A percentile compares a stretch with the other conserved stretches of the same genome.
Evolutionary conservation across 805 yeast species (phyloP).

Genomic region (Metschnikowia amazonensis): DNA sequence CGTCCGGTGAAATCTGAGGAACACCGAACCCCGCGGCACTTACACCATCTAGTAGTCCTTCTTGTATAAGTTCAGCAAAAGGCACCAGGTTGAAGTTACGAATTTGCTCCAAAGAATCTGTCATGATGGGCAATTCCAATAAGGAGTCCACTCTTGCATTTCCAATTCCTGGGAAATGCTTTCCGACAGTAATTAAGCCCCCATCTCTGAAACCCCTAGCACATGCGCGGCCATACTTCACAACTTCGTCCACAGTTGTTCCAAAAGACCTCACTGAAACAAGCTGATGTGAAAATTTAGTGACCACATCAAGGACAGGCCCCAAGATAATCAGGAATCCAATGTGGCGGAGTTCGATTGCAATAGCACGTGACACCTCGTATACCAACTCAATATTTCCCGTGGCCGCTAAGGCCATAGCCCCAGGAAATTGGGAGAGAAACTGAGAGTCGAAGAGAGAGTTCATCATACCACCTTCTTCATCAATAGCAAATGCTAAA

Average conservation of each 20-base stretch:
- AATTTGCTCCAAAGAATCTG: conserved; percentile 51
- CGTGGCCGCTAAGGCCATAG: conserved; percentile 60
- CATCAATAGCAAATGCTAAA: conserved; percentile 54
- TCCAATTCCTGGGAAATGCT: conserved; percentile 67
- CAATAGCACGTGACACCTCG: conserved; percentile 51
- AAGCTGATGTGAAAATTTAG: conserved; percentile 52
- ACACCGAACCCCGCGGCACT: conserved; percentile 64
- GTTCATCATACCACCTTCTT: conserved; percentile 63
- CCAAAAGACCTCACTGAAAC: conserved; percentile 62
- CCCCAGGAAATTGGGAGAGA: conserved; percentile 59
- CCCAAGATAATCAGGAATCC: conserved; percentile 57
- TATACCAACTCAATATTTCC: conserved; percentile 47
- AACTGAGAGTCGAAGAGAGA: conserved; percentile 49
- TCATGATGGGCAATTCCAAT: conserved; percentile 55
- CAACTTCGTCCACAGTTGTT: conserved; percentile 54
- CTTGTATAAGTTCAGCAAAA: conserved; percentile 45
- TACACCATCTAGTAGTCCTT: conserved; percentile 48
- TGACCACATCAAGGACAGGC: conserved; percentile 59
- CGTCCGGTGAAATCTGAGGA: conserved; percentile 56
- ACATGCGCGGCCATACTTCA: conserved; percentile 50
- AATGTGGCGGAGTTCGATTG: conserved; percentile 48
- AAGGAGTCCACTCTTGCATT: conserved; percentile 56
- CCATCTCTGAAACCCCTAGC: conserved; percentile 52
- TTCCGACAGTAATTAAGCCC: conserved; percentile 53
- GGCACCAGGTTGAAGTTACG: conserved; percentile 49